phyloP scores from a whole-genome alignment of 257 asterid genomes.

The Cinchona pubescens region DNA sequence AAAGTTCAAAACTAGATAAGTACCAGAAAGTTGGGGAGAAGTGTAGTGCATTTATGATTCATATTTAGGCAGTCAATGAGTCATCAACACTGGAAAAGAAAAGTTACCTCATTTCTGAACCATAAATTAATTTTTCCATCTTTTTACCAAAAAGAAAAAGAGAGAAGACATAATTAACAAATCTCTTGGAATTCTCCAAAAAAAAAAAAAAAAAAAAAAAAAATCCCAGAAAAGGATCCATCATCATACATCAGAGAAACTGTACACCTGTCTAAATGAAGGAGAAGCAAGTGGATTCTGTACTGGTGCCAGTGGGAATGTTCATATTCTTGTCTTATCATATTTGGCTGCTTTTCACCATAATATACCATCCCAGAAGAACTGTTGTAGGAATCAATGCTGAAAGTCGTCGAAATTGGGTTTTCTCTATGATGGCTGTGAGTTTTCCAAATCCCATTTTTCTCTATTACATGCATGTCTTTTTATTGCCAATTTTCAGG shows the following conservation, averaged over 20 bases:
- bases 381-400: conserved; percentile 73
- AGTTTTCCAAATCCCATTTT: conserved; percentile 21
- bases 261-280: conserved; percentile 32
- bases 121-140: too few species aligned
- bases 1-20: too few species aligned
- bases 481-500: neutral
- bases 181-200: neutral
- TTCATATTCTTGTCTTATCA: conserved; percentile 48
- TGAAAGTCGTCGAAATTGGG: conserved; percentile 70
- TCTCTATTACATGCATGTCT: neutral
- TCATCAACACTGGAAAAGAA: too few species aligned
- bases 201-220: too few species aligned
- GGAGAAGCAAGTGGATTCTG: conserved; percentile 50
- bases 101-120: too few species aligned
- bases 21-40: too few species aligned
- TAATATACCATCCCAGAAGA: conserved; percentile 42
- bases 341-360: conserved; percentile 60
- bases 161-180: too few species aligned
- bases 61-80: too few species aligned
- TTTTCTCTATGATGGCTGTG: conserved; percentile 70
- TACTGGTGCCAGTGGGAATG: conserved; percentile 74
- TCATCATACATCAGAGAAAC: neutral
- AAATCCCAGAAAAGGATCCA: neutral
- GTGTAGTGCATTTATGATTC: too few species aligned
- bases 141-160: too few species aligned